Percentiles rank a stretch among this genome's conserved stretches.
Evolutionary conservation across 1,284 basidiomycete genomes (phyloP).

Genomic region (Cryptococcus sp.): DNA sequence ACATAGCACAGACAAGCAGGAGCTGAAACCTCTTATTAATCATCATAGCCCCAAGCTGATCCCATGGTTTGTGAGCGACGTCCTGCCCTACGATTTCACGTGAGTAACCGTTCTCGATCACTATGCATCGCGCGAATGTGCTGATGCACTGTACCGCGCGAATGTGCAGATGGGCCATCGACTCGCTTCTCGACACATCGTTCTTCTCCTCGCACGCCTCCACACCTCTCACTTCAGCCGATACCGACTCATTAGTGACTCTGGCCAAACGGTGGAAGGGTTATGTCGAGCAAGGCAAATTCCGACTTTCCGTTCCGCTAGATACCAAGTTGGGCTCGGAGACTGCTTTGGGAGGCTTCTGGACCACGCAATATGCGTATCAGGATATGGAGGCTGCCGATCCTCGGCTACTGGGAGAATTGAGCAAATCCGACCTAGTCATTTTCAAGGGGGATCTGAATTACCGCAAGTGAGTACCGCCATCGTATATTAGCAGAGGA

Average conservation of each 20-base stretch:
- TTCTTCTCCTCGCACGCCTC: constrained; percentile 65
- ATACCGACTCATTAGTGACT: constrained; percentile 55
- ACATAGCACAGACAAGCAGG: not conserved
- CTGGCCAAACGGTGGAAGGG: constrained; percentile 74
- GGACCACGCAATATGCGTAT: constrained; percentile 81
- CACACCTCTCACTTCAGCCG: constrained; percentile 31
- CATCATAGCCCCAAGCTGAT: constrained; percentile 73
- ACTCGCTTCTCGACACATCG: constrained; percentile 55
- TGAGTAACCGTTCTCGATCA: constrained; percentile 46
- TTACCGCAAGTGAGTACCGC: constrained; percentile 71
- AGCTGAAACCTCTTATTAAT: not conserved
- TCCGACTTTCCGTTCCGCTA: constrained; percentile 70
- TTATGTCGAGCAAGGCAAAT: constrained; percentile 70
- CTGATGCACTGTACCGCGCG: not conserved
- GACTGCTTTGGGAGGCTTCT: constrained; percentile 63
- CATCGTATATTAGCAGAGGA: not conserved
- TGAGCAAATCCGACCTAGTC: constrained; percentile 73
- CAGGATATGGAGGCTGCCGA: constrained; percentile 72
- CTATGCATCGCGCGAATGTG: constrained; percentile 33
- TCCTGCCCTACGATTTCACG: constrained; percentile 75
- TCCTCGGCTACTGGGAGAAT: constrained; percentile 61
- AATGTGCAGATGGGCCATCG: constrained; percentile 52
- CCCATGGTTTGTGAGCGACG: constrained; percentile 87
- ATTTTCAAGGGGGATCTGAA: constrained; percentile 97
- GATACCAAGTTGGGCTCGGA: constrained; percentile 65